These are phyloP conservation scores for Arbutus unedo DNA, from an alignment of 148 eudicot species.

Conservation along the genomic window DNA sequence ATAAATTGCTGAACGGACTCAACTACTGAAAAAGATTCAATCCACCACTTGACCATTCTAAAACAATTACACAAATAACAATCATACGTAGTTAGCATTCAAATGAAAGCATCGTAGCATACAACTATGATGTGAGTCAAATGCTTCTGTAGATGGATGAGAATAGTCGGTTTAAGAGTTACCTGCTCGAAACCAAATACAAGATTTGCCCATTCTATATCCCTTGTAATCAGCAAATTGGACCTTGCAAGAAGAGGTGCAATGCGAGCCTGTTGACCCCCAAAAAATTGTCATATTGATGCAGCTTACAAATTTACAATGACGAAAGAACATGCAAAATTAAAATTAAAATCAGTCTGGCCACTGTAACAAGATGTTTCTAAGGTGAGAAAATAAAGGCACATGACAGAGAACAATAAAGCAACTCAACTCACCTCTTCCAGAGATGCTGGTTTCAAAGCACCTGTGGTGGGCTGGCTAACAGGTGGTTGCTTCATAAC, in stretches of 20 bases:
- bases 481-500: constrained; percentile 64
- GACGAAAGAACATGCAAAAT: constrained; percentile 10
- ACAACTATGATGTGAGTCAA: not conserved
- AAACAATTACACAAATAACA: not conserved
- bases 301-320: constrained; percentile 6
- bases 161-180: not conserved
- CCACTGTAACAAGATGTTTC: constrained; percentile 1
- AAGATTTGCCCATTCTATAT: constrained; percentile 98
- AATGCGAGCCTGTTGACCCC: constrained; percentile 46
- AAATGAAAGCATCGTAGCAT: not conserved
- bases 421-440: constrained; percentile 62
- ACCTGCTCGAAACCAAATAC: constrained; percentile 98
- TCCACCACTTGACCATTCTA: not conserved
- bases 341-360: not conserved
- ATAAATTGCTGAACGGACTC: not conserved
- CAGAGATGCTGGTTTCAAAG: constrained; percentile 50
- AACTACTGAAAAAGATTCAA: not conserved
- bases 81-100: not conserved
- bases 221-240: constrained; percentile 85
- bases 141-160: not conserved
- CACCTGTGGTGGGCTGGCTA: constrained; percentile 62
- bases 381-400: not conserved
- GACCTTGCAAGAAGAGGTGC: constrained; percentile 97
- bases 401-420: not conserved
- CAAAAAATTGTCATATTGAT: not conserved